A percentile compares a stretch with the other conserved stretches of the same genome.
phyloP scores from a whole-genome alignment of 1,139 yeast genomes.

The Suhomyces wounanorum region DNA sequence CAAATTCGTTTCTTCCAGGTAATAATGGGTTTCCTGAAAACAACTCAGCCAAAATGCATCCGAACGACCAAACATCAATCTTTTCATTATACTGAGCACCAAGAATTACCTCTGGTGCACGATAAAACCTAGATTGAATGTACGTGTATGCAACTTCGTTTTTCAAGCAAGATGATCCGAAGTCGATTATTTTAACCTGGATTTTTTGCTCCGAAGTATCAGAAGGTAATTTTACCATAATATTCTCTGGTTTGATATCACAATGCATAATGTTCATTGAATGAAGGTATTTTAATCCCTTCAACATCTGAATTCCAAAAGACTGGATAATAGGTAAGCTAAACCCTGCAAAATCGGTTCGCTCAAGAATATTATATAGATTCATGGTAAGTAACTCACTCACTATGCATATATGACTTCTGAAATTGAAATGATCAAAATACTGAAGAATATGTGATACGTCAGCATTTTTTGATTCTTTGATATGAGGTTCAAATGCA shows the following conservation, averaged over 20 bases:
- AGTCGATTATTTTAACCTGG: constrained; percentile 59
- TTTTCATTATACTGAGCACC: constrained; percentile 71
- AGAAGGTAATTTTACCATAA: constrained; percentile 50
- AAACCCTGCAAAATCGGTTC: constrained; percentile 63
- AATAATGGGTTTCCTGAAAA: constrained; percentile 25
- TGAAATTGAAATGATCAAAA: constrained; percentile 71
- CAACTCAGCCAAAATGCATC: constrained; percentile 27
- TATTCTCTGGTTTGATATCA: constrained; percentile 73
- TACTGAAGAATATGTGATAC: constrained; percentile 51
- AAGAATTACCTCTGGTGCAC: constrained; percentile 81
- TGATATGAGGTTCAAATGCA: not conserved
- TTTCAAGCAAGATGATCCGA: constrained; percentile 59
- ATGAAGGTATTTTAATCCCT: constrained; percentile 65
- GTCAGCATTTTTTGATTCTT: constrained; percentile 14
- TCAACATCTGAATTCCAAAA: constrained; percentile 57
- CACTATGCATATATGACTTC: constrained; percentile 82
- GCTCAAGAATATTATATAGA: constrained; percentile 64
- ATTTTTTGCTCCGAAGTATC: constrained; percentile 22
- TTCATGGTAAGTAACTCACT: constrained; percentile 74
- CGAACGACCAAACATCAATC: constrained; percentile 32
- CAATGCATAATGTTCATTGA: constrained; percentile 66
- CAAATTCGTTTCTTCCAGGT: constrained; percentile 27
- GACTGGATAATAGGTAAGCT: constrained; percentile 49
- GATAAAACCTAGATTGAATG: constrained; percentile 63
- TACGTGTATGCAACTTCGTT: constrained; percentile 56